Conservation (phyloP, 176 grass and related monocot genomes). For the Alopecurus myosuroides region DNA sequence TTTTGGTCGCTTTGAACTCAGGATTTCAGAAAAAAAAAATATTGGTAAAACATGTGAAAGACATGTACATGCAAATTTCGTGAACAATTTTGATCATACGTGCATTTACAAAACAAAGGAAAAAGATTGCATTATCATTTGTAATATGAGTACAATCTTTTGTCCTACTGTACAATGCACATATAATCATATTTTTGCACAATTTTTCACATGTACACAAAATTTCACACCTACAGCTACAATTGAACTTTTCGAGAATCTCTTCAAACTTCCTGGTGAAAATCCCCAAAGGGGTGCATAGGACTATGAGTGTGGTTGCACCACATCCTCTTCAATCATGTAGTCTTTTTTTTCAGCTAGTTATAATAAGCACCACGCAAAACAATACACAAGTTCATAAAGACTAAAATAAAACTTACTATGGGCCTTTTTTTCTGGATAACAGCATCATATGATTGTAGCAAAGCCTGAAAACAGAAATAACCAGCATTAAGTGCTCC, state of each 20-base stretch:
- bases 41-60: neutral
- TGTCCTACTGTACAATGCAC: neutral
- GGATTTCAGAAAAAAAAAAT: neutral
- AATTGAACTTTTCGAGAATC: neutral
- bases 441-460: conserved; percentile 61
- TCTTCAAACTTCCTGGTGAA: neutral
- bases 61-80: neutral
- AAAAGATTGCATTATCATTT: neutral
- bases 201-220: neutral
- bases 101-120: neutral
- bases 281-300: neutral
- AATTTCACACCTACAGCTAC: neutral
- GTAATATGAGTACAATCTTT: neutral
- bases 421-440: conserved; percentile 57
- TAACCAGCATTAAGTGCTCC: conserved; percentile 95
- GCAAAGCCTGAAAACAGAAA: conserved; percentile 87
- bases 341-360: neutral
- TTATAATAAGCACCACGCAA: neutral
- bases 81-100: neutral
- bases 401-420: conserved; percentile 37
- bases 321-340: neutral
- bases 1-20: neutral
- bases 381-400: neutral
- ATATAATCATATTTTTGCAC: neutral
- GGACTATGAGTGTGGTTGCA: neutral